A percentile compares a stretch with the other conserved stretches of the same genome.
Conservation (phyloP, 352 stramenopile species). For the Pythium periplocum region DNA sequence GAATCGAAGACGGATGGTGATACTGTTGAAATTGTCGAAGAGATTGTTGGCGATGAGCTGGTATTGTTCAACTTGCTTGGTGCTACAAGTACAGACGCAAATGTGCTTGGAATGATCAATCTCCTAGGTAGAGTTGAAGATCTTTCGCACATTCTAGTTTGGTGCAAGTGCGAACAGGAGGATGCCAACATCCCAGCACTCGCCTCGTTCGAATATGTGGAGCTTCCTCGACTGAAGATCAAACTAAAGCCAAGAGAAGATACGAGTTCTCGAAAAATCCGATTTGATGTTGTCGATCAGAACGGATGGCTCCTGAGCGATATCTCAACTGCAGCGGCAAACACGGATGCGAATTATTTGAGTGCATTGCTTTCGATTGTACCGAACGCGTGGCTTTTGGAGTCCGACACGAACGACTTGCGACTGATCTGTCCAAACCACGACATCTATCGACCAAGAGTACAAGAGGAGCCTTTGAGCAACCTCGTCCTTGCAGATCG, state of each 20-base stretch:
- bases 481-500: constrained; percentile 73
- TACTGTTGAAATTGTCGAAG: constrained; percentile 55
- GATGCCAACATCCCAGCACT: background rate
- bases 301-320: constrained; percentile 83
- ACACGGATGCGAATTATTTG: constrained; percentile 44
- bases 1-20: constrained; percentile 44
- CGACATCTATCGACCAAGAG: constrained; percentile 71
- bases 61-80: constrained; percentile 95
- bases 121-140: constrained; percentile 94
- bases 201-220: constrained; percentile 91
- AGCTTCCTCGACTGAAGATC: constrained; percentile 96
- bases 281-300: constrained; percentile 72
- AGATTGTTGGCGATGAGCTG: constrained; percentile 59
- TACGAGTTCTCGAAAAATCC: constrained; percentile 35
- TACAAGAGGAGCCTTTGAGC: constrained; percentile 77
- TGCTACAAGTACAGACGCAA: constrained; percentile 37
- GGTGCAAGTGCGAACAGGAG: constrained; percentile 71
- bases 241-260: constrained; percentile 85
- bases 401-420: constrained; percentile 75
- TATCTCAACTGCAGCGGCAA: constrained; percentile 19
- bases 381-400: constrained; percentile 62
- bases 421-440: constrained; percentile 80
- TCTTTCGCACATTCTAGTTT: constrained; percentile 96
- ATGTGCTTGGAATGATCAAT: constrained; percentile 68
- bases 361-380: constrained; percentile 39